Evolutionary conservation across 2,329 filamentous ascomycete species (phyloP).

Genomic region (Ophiostoma sp.): DNA sequence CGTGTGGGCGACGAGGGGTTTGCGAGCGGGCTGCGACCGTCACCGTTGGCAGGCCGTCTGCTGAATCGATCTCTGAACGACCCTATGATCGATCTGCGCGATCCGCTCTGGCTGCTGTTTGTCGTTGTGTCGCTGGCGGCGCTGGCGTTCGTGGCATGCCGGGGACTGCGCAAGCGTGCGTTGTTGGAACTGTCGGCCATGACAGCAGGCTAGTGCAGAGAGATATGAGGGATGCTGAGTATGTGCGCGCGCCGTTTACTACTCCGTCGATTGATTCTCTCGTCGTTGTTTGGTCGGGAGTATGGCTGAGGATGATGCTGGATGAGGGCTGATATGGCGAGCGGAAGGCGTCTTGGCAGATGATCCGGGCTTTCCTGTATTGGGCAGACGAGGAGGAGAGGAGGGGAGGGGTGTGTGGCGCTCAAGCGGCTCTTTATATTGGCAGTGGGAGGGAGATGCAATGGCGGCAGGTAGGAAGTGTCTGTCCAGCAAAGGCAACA

Average conservation of each 20-base stretch:
- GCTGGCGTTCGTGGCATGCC: background rate
- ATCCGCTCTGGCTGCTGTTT: constrained; percentile 12
- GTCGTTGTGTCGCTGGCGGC: background rate
- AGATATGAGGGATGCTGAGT: background rate
- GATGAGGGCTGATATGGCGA: background rate
- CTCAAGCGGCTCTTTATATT: background rate
- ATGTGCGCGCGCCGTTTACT: background rate
- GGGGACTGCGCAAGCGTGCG: background rate
- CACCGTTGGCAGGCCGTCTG: background rate
- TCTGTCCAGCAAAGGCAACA: background rate
- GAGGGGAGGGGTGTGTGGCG: background rate
- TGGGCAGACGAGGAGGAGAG: background rate
- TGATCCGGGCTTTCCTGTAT: background rate
- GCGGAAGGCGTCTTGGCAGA: background rate
- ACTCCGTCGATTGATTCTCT: background rate
- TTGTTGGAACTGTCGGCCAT: background rate
- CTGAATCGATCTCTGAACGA: constrained; percentile 18
- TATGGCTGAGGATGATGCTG: background rate
- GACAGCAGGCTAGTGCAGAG: background rate
- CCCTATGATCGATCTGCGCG: constrained; percentile 18
- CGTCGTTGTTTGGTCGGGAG: background rate
- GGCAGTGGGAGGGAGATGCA: background rate
- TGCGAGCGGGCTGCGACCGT: constrained; percentile 25
- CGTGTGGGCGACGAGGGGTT: constrained; percentile 26
- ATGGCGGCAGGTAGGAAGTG: background rate